phyloP scores from a whole-genome alignment of 179 eudicot species.

The Corrigiola litoralis region DNA sequence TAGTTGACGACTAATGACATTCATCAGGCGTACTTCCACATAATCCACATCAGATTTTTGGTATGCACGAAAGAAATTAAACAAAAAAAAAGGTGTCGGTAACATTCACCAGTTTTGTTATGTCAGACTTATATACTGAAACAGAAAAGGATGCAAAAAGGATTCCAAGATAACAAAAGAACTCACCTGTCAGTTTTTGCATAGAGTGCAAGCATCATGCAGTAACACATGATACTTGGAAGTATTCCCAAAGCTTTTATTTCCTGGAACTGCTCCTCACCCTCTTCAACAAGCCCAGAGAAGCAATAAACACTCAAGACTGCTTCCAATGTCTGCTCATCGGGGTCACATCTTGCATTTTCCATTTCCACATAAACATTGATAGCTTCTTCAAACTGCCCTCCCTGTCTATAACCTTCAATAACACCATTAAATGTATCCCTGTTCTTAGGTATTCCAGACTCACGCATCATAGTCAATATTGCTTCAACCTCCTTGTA shows the following conservation, averaged over 20 bases:
- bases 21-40: neutral
- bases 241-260: conserved; percentile 70
- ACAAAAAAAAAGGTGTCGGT: too few species aligned
- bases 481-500: conserved; percentile 76
- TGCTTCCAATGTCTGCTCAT: conserved; percentile 81
- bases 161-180: conserved; percentile 6
- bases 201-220: conserved; percentile 89
- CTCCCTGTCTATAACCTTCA: conserved; percentile 90
- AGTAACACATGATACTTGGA: conserved; percentile 86
- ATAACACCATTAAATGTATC: conserved; percentile 66
- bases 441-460: conserved; percentile 43
- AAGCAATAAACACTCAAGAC: conserved; percentile 87
- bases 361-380: conserved; percentile 88
- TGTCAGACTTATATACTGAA: neutral
- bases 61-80: too few species aligned
- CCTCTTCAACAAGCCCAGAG: conserved; percentile 84
- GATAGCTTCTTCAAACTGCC: conserved; percentile 78
- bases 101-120: too few species aligned
- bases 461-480: conserved; percentile 51
- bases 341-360: conserved; percentile 70
- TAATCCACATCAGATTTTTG: neutral
- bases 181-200: conserved; percentile 77
- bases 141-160: neutral
- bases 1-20: neutral
- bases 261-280: conserved; percentile 80